Conservation (phyloP, 805 yeast species). For the Yamadazyma takamatsuzukensis region DNA sequence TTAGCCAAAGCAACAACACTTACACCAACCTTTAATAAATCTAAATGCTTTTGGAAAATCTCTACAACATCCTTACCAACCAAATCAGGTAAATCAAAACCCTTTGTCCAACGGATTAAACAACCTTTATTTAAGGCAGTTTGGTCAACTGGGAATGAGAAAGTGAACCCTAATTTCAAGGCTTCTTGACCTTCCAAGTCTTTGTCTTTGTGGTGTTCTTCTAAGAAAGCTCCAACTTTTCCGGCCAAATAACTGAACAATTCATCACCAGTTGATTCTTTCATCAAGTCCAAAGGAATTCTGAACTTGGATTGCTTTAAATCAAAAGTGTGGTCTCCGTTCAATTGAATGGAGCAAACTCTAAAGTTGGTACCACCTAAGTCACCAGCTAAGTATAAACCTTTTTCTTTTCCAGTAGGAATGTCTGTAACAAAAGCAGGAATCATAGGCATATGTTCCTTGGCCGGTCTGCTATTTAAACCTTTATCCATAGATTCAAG, state of each 20-base stretch:
- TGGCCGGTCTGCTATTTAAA: constrained; percentile 38
- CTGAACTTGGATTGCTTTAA: constrained; percentile 73
- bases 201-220: constrained; percentile 57
- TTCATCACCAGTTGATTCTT: constrained; percentile 55
- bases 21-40: constrained; percentile 57
- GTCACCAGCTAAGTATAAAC: constrained; percentile 85
- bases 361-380: constrained; percentile 96
- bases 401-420: constrained; percentile 84
- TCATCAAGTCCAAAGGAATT: constrained; percentile 77
- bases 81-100: constrained; percentile 81
- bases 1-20: constrained; percentile 84
- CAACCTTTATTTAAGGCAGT: constrained; percentile 74
- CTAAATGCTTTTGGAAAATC: constrained; percentile 66
- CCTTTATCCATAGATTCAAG: constrained; percentile 61
- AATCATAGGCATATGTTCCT: constrained; percentile 73
- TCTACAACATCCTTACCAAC: constrained; percentile 81
- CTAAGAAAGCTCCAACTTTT: constrained; percentile 62
- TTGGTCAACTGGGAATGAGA: constrained; percentile 90
- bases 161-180: constrained; percentile 86
- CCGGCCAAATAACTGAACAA: constrained; percentile 74
- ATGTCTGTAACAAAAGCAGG: constrained; percentile 84
- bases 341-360: constrained; percentile 80
- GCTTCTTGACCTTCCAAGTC: constrained; percentile 14
- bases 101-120: constrained; percentile 94
- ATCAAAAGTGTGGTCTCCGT: constrained; percentile 75